Percentiles rank a stretch among this genome's conserved stretches.
Evolutionary conservation across 139 green algal species (phyloP).

Genomic region (Picochlorum sp.): DNA sequence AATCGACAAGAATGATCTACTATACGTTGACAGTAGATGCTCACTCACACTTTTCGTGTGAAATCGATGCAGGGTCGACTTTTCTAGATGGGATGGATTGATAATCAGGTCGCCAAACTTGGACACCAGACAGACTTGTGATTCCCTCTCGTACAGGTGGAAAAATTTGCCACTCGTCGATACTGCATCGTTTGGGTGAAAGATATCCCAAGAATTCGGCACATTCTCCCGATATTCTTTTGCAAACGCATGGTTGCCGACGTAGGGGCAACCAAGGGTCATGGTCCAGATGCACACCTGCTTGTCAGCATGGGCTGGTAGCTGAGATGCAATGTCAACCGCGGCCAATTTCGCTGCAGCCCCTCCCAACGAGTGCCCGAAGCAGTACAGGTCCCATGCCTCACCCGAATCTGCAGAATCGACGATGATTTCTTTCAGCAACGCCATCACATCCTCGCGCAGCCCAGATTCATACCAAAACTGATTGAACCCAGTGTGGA

Average conservation of each 20-base stretch:
- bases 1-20: too few relatives aligned
- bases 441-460: slow-evolving; percentile 5
- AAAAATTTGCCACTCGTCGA: too few relatives aligned
- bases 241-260: slow-evolving; percentile 47
- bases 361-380: slow-evolving; percentile 1
- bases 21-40: too few relatives aligned
- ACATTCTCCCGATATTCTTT: slow-evolving; percentile 26
- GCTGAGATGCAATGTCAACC: background rate
- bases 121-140: too few relatives aligned
- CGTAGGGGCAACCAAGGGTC: slow-evolving; percentile 40
- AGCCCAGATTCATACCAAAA: slow-evolving; percentile 10
- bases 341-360: background rate
- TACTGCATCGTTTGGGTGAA: too few relatives aligned
- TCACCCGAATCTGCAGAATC: background rate
- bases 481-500: slow-evolving; percentile 13
- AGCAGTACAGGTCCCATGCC: background rate
- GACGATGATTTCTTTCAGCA: background rate
- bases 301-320: too few relatives aligned
- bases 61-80: too few relatives aligned
- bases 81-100: too few relatives aligned
- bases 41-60: too few relatives aligned
- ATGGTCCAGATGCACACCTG: slow-evolving; percentile 1
- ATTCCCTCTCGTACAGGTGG: too few relatives aligned
- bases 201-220: background rate
- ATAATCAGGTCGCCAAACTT: too few relatives aligned